Conservation (phyloP, 2,329 filamentous ascomycete species). For the Aureobasidium leucospermi region DNA sequence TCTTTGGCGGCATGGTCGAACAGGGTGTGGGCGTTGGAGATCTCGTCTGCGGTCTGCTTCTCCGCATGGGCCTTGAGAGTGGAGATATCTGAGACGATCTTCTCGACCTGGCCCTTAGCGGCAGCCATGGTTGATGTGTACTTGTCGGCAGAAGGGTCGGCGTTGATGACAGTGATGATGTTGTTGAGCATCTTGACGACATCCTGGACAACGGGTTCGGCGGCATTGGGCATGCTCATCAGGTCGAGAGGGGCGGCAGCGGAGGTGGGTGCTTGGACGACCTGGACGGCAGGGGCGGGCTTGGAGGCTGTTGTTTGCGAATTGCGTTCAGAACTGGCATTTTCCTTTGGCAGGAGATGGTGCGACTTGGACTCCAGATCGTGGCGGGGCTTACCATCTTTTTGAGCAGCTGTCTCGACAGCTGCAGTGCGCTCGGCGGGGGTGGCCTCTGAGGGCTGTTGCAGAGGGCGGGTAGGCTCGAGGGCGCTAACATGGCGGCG, state of each 20-base stretch:
- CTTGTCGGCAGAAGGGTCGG: conserved; percentile 68
- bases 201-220: conserved; percentile 84
- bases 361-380: conserved; percentile 23
- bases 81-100: conserved; percentile 71
- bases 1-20: conserved; percentile 84
- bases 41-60: conserved; percentile 65
- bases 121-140: conserved; percentile 73
- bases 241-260: conserved; percentile 65
- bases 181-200: conserved; percentile 93
- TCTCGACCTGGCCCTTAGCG: conserved; percentile 74
- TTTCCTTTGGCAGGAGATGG: conserved; percentile 18
- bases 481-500: conserved; percentile 58
- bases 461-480: conserved; percentile 38
- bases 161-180: conserved; percentile 87
- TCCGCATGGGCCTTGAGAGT: conserved; percentile 63
- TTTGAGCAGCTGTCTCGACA: conserved; percentile 17
- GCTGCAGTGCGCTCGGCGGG: conserved; percentile 21
- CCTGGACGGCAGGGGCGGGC: conserved; percentile 46
- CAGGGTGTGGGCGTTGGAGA: conserved; percentile 62
- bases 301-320: conserved; percentile 17
- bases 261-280: conserved; percentile 38
- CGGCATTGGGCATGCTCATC: conserved; percentile 64
- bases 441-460: conserved; percentile 17
- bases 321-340: conserved; percentile 21
- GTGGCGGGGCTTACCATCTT: conserved; percentile 14